Evolutionary conservation across 2,329 filamentous ascomycete species (phyloP).

Genomic region (Ophiobolus disseminans): DNA sequence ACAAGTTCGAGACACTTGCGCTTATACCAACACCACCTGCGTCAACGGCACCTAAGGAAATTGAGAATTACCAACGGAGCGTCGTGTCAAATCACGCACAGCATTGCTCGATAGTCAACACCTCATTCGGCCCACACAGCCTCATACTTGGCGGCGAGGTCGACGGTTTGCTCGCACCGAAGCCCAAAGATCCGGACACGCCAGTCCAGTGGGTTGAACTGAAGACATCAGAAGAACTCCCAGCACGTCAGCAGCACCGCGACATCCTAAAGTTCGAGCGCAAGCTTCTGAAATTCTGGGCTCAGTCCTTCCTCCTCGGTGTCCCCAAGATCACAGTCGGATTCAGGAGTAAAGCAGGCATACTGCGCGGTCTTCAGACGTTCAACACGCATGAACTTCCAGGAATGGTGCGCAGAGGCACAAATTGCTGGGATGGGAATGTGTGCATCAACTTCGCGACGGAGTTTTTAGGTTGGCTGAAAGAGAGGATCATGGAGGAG

Average conservation of each 20-base stretch:
- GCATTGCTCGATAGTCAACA: slow-evolving; percentile 93
- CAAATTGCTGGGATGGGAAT: slow-evolving; percentile 85
- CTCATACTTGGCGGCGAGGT: slow-evolving; percentile 92
- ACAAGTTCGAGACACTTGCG: slow-evolving; percentile 92
- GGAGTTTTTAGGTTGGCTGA: slow-evolving; percentile 77
- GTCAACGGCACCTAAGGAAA: slow-evolving; percentile 75
- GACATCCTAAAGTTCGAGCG: slow-evolving; percentile 81
- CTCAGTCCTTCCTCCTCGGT: slow-evolving; percentile 91
- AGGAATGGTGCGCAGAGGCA: slow-evolving; percentile 72
- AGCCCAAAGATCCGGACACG: slow-evolving; percentile 18
- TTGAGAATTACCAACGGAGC: slow-evolving; percentile 75
- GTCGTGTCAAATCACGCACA: slow-evolving; percentile 89
- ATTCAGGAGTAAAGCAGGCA: slow-evolving; percentile 76
- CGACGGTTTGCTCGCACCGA: slow-evolving; percentile 67
- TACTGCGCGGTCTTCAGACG: slow-evolving; percentile 76
- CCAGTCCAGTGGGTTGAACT: slow-evolving; percentile 91
- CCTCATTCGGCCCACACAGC: slow-evolving; percentile 77
- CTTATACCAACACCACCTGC: slow-evolving; percentile 82
- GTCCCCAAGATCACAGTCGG: slow-evolving; percentile 92
- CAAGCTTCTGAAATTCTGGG: slow-evolving; percentile 95
- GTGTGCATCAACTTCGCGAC: slow-evolving; percentile 90
- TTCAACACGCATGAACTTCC: slow-evolving; percentile 83
- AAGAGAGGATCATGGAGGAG: slow-evolving; percentile 66
- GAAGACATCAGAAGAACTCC: slow-evolving; percentile 82
- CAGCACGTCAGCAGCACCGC: slow-evolving; percentile 60